Evolutionary conservation across 2,329 filamentous ascomycete genomes (phyloP).

Genomic region (Trichoderma atrobrunneum): DNA sequence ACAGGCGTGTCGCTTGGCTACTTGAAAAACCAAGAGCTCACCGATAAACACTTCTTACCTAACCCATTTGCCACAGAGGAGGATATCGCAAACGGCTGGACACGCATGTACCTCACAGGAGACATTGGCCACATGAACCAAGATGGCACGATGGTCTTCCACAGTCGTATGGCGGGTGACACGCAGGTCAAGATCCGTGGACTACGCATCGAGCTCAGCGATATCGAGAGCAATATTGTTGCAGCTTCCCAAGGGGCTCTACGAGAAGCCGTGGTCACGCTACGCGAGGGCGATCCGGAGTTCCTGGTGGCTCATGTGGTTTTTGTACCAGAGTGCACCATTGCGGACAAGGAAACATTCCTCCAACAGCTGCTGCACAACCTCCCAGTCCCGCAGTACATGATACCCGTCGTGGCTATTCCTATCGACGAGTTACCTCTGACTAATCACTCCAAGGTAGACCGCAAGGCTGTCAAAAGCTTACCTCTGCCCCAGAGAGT

Average conservation of each 20-base stretch:
- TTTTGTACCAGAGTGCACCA: too few species aligned
- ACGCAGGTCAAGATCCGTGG: constrained; percentile 41
- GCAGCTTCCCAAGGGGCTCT: too few species aligned
- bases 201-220: too few species aligned
- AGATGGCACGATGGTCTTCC: constrained; percentile 34
- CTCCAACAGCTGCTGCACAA: too few species aligned
- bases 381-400: too few species aligned
- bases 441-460: constrained; percentile 33
- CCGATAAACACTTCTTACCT: constrained; percentile 7
- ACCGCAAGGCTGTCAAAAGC: constrained; percentile 28
- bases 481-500: constrained; percentile 27
- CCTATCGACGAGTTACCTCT: constrained; percentile 23
- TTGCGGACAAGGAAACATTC: too few species aligned
- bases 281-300: too few species aligned
- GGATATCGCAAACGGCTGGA: constrained; percentile 22
- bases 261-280: too few species aligned
- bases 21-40: constrained; percentile 28
- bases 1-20: constrained; percentile 42
- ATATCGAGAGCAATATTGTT: too few species aligned
- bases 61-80: constrained; percentile 6
- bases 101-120: constrained; percentile 37
- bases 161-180: constrained; percentile 38
- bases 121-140: constrained; percentile 22
- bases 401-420: too few species aligned
- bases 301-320: too few species aligned